phyloP scores from a whole-genome alignment of 1,139 yeast species.

The Geotrichum fermentans region DNA sequence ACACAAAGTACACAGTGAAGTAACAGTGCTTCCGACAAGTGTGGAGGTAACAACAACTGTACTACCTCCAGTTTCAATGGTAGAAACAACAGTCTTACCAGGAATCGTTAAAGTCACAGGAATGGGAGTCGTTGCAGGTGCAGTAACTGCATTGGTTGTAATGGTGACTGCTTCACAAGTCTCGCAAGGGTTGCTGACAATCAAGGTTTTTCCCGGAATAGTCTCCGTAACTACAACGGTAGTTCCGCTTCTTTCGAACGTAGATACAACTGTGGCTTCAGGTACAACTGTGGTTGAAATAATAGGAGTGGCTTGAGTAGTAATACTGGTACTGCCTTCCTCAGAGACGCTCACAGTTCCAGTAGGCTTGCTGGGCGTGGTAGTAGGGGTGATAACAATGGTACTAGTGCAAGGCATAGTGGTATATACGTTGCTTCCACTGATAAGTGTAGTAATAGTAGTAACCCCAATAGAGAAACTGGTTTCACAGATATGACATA shows the following conservation, averaged over 20 bases:
- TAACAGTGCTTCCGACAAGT: neutral
- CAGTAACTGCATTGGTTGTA: constrained; percentile 2
- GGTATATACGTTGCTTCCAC: neutral
- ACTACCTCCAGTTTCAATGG: neutral
- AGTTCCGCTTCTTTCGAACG: neutral
- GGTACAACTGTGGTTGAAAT: neutral
- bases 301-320: neutral
- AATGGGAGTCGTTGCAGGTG: neutral
- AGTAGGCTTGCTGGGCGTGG: neutral
- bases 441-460: neutral
- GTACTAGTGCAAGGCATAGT: neutral
- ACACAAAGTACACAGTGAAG: neutral
- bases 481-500: neutral
- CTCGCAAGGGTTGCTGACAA: neutral
- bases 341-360: neutral
- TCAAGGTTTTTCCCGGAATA: neutral
- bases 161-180: neutral
- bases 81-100: neutral
- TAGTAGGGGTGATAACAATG: neutral
- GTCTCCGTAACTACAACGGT: neutral
- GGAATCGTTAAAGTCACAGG: neutral
- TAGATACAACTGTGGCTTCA: neutral
- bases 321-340: neutral
- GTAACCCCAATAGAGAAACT: neutral
- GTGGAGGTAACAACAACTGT: neutral